Evolutionary conservation across 2,329 filamentous ascomycete species (phyloP).

Genomic region (Ceratocystis albifundus): DNA sequence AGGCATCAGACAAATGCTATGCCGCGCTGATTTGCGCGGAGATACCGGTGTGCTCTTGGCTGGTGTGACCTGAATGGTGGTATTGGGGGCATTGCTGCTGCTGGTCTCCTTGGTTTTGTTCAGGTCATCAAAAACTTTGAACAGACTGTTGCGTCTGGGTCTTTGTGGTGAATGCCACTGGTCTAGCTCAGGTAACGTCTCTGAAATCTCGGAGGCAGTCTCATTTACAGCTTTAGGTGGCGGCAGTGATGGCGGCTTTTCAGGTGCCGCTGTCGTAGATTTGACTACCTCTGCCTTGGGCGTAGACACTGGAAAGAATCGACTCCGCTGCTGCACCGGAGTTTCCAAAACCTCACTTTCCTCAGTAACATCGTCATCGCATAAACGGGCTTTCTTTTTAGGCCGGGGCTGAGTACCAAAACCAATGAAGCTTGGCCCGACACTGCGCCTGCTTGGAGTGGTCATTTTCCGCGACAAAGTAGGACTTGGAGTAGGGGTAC

Average conservation of each 20-base stretch:
- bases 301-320: constrained; percentile 38
- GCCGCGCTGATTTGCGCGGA: constrained; percentile 8
- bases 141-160: constrained; percentile 28
- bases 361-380: constrained; percentile 32
- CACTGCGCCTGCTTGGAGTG: constrained; percentile 25
- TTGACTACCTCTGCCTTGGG: constrained; percentile 23
- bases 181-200: constrained; percentile 41
- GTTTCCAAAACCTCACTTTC: constrained; percentile 26
- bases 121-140: constrained; percentile 38
- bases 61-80: background rate
- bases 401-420: constrained; percentile 30
- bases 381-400: constrained; percentile 47
- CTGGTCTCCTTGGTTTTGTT: constrained; percentile 10
- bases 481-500: constrained; percentile 22
- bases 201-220: constrained; percentile 40
- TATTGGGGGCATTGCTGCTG: background rate
- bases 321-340: constrained; percentile 38
- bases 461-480: constrained; percentile 21
- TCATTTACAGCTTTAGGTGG: constrained; percentile 17
- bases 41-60: constrained; percentile 13
- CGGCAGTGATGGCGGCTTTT: constrained; percentile 5
- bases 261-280: background rate
- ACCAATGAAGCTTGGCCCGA: constrained; percentile 20
- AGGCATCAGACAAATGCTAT: constrained; percentile 19
- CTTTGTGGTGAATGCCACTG: constrained; percentile 36